Base-by-base conservation (phyloP, 1,284 basidiomycete genomes). In the Fomitopsis palustris region DNA sequence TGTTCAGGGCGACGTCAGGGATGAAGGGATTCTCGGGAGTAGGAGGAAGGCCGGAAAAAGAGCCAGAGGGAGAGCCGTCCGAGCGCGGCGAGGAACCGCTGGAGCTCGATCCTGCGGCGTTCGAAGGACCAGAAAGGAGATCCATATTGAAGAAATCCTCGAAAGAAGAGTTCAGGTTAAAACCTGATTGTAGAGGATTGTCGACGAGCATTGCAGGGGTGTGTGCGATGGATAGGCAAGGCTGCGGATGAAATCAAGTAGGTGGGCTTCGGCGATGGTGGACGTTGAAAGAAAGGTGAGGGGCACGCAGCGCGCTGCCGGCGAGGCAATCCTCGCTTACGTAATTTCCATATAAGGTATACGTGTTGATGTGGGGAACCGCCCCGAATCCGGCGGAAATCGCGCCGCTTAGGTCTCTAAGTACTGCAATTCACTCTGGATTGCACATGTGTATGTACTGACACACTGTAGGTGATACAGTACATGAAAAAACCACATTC, bases 131-230 rank as follows among this genome's bases (percentile, higher is more conserved):
- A 41, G 64, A 62, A 52, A 77, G 70, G 19, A 79, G 70, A 59
- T 82, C 80, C 68, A 83, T 70, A 64, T 83, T 80, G 72, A 82
- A 76, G 62, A 81, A 81, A 62, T 82, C 80, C 65, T 83, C 81
- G 59, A 81, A 69, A 35, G 65, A 61, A 45, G 69, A 62, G 35
- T 64, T 64, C 19, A 69, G 58, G 41, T 66, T 56, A 45, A 70
- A 71, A 6, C 57, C 64, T 45, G 67, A 62, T 53, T 67, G 67
- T 31, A 70, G 56, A 19, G 70, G 64, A 47, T 68, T 70, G 64
- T 73, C 74, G 63, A 73, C 69, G 53, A 69, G 70, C 74, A 75
- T 76, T 60, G 58, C 53, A 59, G 52, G 25, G 57, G 43, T 58
- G 58, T n/a, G 45, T 9, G 27, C 14, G 45, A 37, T 37, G 41